Evolutionary conservation across 345 rosid genomes (phyloP).

Genomic region (Erysimum cheiranthoides): DNA sequence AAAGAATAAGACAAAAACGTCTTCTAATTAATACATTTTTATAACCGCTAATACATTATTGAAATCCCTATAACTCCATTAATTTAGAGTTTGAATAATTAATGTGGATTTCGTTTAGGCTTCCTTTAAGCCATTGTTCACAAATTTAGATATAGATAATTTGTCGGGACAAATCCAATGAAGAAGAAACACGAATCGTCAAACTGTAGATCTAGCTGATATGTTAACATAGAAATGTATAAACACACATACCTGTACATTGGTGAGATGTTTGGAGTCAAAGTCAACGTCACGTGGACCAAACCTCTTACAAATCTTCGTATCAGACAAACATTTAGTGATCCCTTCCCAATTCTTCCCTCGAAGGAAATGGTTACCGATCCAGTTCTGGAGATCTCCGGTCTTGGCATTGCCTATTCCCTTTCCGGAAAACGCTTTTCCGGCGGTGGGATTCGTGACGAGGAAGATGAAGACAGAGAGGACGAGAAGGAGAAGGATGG

Average conservation of each 20-base stretch:
- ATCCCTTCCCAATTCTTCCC: conserved; percentile 49
- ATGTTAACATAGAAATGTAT: background rate
- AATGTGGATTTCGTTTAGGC: background rate
- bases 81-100: no score
- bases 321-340: conserved; percentile 43
- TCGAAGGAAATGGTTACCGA: conserved; percentile 35
- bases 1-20: background rate
- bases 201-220: background rate
- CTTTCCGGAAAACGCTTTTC: conserved; percentile 40
- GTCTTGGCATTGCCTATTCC: conserved; percentile 41
- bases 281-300: conserved; percentile 37
- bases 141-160: background rate
- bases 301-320: conserved; percentile 38
- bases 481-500: conserved; percentile 38
- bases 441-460: conserved; percentile 43
- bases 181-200: no score
- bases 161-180: background rate
- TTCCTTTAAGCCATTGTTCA: background rate
- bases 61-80: no score
- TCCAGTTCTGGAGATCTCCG: conserved; percentile 37
- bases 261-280: conserved; percentile 43
- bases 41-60: background rate
- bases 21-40: background rate
- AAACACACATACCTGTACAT: conserved; percentile 39
- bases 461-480: conserved; percentile 44